These are phyloP conservation scores for Aphanomyces cochlioides DNA, from an alignment of 352 stramenopile species.

Conservation along the genomic window DNA sequence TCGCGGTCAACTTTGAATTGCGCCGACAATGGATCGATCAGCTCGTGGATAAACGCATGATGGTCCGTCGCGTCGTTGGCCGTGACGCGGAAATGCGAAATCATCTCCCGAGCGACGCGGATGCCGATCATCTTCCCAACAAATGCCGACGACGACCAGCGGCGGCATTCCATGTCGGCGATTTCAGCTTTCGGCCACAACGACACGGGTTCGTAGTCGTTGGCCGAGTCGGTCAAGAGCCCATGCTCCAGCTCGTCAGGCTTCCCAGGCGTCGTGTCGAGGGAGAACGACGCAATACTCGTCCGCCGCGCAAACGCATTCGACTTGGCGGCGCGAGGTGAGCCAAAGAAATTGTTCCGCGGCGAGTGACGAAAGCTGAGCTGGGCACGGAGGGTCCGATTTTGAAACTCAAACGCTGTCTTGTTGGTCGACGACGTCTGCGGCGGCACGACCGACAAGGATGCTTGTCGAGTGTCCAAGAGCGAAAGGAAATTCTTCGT, in stretches of 20 bases:
- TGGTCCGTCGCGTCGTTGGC: conserved; percentile 49
- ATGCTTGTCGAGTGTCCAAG: conserved; percentile 10
- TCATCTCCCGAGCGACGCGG: conserved; percentile 78
- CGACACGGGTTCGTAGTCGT: conserved; percentile 31
- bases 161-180: conserved; percentile 77
- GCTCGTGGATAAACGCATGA: conserved; percentile 60
- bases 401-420: not conserved
- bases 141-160: conserved; percentile 80
- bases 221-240: not conserved
- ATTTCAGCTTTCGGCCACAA: conserved; percentile 81
- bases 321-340: not conserved
- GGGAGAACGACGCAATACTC: conserved; percentile 4
- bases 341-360: conserved; percentile 24
- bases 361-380: not conserved
- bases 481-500: conserved; percentile 30
- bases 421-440: not conserved
- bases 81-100: conserved; percentile 70
- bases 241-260: conserved; percentile 14
- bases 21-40: conserved; percentile 65
- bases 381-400: not conserved
- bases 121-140: conserved; percentile 85
- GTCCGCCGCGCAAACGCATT: not conserved
- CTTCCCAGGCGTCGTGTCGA: conserved; percentile 13
- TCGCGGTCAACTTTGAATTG: conserved; percentile 77
- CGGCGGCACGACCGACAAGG: not conserved